Base-by-base conservation (phyloP, 169 alveolate genomes). In the Eimeria acervulina region DNA sequence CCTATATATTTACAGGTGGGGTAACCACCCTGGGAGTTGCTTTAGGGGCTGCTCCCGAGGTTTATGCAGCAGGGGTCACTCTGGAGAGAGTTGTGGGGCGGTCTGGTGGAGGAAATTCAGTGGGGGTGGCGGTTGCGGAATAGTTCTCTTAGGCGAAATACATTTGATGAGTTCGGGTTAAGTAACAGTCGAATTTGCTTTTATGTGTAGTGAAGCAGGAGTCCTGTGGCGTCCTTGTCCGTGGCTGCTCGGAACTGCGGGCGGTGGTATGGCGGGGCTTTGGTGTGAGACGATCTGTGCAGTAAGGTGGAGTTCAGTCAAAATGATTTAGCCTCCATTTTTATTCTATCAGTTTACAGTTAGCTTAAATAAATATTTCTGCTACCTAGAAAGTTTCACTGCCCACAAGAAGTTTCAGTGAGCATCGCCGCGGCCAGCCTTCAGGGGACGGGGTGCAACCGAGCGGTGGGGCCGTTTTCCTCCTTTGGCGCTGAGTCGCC, bases 371-470 rank as follows among this genome's bases (percentile, higher is more conserved):
- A 72, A 36, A 0, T 36, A 23, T n/a, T n/a, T n/a, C n/a, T n/a
- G 51, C 47, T 51, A 72, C 26, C 2, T 17, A 0, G 47, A 28
- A 72, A 72, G n/a, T 70, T 72, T 72, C 51, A 36, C 83, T 6
- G 83, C 52, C 83, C 2, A 36, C 83, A 17, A 17, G 52, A 33
- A 70, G 51, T 72, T 36, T 47, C 51, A 28, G 83, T 72, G 83
- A 72, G 83, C 83, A 72, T 72, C 51, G 83, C 51, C n/a, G 83
- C 52, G 83, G 83, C 83, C 83, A 19, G 83, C 83, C 33, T 33
- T 33, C 31, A 72, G 51, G 31, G 31, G 52, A 72, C 13, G 83
- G 83, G 83, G 83, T 72, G 83, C 83, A 36, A 28, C 51, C 51
- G 83, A 72, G 38, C 31, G 83, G 17, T 72, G 83, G 83, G 83